Conservation (phyloP, 768 basidiomycete species). For the Mycena leptocephala region DNA sequence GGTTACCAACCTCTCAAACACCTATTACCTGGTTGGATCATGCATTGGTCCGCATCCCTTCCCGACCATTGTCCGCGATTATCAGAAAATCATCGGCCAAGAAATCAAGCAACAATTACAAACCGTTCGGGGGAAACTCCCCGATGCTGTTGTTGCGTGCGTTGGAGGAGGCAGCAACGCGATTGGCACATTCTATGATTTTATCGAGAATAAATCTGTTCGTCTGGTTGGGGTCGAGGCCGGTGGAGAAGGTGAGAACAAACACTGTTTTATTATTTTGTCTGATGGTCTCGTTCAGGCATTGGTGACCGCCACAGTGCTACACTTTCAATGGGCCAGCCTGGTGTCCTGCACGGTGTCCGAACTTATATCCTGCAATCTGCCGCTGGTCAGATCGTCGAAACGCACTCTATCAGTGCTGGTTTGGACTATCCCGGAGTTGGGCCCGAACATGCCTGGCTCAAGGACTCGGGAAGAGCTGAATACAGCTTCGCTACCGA, state of each 20-base stretch:
- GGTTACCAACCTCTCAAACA: slow-evolving; percentile 95
- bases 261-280: neutral
- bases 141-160: slow-evolving; percentile 95
- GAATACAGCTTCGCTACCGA: slow-evolving; percentile 96
- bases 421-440: slow-evolving; percentile 98
- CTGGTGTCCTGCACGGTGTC: slow-evolving; percentile 97
- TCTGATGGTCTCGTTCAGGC: slow-evolving; percentile 59
- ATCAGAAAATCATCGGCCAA: slow-evolving; percentile 94
- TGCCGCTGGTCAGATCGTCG: slow-evolving; percentile 91
- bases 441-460: slow-evolving; percentile 97
- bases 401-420: slow-evolving; percentile 97
- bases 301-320: slow-evolving; percentile 92
- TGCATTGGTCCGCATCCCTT: slow-evolving; percentile 99
- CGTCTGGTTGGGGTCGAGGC: slow-evolving; percentile 96
- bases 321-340: slow-evolving; percentile 91
- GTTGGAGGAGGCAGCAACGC: slow-evolving; percentile 99
- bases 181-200: slow-evolving; percentile 98
- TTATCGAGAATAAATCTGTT: slow-evolving; percentile 91
- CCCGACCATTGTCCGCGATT: slow-evolving; percentile 98
- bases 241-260: slow-evolving; percentile 88
- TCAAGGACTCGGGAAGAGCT: slow-evolving; percentile 95
- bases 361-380: slow-evolving; percentile 96
- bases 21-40: slow-evolving; percentile 98
- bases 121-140: slow-evolving; percentile 85
- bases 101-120: slow-evolving; percentile 94